Conservation (phyloP, 108 stramenopile species). For the Pseudonitzschia multiseries region DNA sequence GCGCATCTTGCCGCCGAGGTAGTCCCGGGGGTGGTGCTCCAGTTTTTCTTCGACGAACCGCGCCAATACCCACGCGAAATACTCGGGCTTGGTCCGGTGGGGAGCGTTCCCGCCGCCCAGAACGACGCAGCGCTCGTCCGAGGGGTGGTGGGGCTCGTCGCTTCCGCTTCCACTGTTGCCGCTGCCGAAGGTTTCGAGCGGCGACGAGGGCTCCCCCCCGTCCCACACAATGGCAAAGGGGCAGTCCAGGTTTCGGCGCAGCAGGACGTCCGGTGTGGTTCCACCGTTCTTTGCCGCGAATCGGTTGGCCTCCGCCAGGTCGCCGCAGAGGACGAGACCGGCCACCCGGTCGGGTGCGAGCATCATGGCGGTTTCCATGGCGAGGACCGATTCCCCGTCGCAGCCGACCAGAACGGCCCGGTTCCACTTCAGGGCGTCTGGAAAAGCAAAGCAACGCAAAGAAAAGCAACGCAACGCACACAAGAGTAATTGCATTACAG, state of each 20-base stretch:
- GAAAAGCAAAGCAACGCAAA: background rate
- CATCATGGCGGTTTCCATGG: conserved; percentile 49
- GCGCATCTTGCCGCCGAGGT: background rate
- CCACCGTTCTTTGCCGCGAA: conserved; percentile 5
- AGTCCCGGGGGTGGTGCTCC: conserved; percentile 17
- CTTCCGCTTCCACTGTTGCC: too few species aligned
- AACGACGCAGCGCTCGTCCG: conserved; percentile 34
- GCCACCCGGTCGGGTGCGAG: conserved; percentile 51
- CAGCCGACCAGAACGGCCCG: conserved; percentile 54
- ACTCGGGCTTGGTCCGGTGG: conserved; percentile 57
- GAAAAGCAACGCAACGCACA: too few species aligned
- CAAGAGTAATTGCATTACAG: too few species aligned
- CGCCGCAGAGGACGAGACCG: conserved; percentile 51
- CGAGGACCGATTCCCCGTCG: conserved; percentile 45
- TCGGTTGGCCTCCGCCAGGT: conserved; percentile 32
- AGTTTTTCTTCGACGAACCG: conserved; percentile 65
- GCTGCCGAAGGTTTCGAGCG: conserved; percentile 21
- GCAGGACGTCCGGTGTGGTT: conserved; percentile 33
- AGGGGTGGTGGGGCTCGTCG: too few species aligned
- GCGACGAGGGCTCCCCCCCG: conserved; percentile 46
- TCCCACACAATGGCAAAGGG: conserved; percentile 63
- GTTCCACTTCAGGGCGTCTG: conserved; percentile 52
- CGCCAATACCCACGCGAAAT: conserved; percentile 57
- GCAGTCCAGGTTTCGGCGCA: conserved; percentile 40
- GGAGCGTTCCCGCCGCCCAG: conserved; percentile 57